These are phyloP conservation scores for Saturnispora ahearnii DNA, from an alignment of 805 yeast genomes.

Conservation along the genomic window DNA sequence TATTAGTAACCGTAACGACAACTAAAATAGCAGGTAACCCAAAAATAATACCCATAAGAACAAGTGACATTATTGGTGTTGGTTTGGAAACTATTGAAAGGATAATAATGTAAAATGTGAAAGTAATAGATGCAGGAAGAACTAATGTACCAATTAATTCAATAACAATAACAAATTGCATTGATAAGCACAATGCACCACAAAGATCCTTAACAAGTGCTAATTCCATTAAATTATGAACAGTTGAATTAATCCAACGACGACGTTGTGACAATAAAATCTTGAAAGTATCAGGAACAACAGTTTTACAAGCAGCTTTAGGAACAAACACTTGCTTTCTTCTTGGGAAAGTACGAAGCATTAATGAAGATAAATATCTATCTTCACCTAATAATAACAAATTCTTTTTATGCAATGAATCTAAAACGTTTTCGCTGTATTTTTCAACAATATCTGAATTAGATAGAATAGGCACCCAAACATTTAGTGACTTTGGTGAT, in stretches of 20 bases:
- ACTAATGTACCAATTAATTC: slow-evolving; percentile 84
- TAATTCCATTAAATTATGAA: slow-evolving; percentile 84
- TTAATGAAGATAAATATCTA: slow-evolving; percentile 72
- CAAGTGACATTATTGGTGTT: slow-evolving; percentile 68
- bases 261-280: slow-evolving; percentile 87
- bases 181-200: slow-evolving; percentile 90
- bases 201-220: slow-evolving; percentile 78
- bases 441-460: slow-evolving; percentile 91
- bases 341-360: slow-evolving; percentile 84
- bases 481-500: slow-evolving; percentile 71
- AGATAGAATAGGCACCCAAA: slow-evolving; percentile 90
- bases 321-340: slow-evolving; percentile 81
- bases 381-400: slow-evolving; percentile 84
- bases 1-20: slow-evolving; percentile 68
- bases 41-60: slow-evolving; percentile 66
- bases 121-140: slow-evolving; percentile 78
- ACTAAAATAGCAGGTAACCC: slow-evolving; percentile 82
- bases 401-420: slow-evolving; percentile 80
- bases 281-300: slow-evolving; percentile 75
- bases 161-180: slow-evolving; percentile 83
- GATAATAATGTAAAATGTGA: slow-evolving; percentile 72
- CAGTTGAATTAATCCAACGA: slow-evolving; percentile 95
- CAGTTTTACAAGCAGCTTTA: slow-evolving; percentile 85
- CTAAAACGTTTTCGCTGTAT: slow-evolving; percentile 77
- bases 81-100: slow-evolving; percentile 63